Conservation (phyloP, 2,329 filamentous ascomycete genomes). For the Aspergillus sp. region DNA sequence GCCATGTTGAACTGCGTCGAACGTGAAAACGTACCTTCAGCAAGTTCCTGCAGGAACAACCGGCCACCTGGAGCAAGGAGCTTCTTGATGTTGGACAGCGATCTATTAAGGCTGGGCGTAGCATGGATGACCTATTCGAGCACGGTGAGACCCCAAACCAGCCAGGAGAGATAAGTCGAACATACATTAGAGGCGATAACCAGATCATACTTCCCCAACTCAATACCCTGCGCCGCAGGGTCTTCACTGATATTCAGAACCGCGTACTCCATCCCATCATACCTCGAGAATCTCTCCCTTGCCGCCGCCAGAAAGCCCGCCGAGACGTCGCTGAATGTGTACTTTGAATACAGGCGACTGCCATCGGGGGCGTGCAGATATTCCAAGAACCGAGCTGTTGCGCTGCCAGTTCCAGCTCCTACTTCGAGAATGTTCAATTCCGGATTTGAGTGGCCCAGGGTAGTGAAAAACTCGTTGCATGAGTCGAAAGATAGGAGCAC, state of each 20-base stretch:
- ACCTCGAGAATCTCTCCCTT: slow-evolving; percentile 22
- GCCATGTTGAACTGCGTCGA: no score
- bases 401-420: slow-evolving; percentile 8
- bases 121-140: slow-evolving; percentile 30
- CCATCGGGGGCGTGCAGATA: background rate
- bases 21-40: background rate
- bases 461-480: background rate
- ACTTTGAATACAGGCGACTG: slow-evolving; percentile 11
- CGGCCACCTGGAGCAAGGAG: slow-evolving; percentile 2
- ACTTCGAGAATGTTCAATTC: slow-evolving; percentile 8
- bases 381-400: slow-evolving; percentile 1
- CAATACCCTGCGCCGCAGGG: slow-evolving; percentile 29
- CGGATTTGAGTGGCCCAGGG: slow-evolving; percentile 10
- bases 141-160: accelerated
- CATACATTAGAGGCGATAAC: slow-evolving; percentile 22
- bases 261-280: slow-evolving; percentile 28
- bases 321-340: slow-evolving; percentile 35
- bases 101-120: slow-evolving; percentile 16
- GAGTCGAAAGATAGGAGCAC: background rate
- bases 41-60: slow-evolving; percentile 8
- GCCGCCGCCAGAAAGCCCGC: slow-evolving; percentile 30
- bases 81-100: background rate
- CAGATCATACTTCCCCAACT: slow-evolving; percentile 30
- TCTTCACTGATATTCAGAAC: slow-evolving; percentile 30
- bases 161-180: accelerated